phyloP scores from a whole-genome alignment of 2,329 filamentous ascomycete genomes.

The Curvularia sp. region DNA sequence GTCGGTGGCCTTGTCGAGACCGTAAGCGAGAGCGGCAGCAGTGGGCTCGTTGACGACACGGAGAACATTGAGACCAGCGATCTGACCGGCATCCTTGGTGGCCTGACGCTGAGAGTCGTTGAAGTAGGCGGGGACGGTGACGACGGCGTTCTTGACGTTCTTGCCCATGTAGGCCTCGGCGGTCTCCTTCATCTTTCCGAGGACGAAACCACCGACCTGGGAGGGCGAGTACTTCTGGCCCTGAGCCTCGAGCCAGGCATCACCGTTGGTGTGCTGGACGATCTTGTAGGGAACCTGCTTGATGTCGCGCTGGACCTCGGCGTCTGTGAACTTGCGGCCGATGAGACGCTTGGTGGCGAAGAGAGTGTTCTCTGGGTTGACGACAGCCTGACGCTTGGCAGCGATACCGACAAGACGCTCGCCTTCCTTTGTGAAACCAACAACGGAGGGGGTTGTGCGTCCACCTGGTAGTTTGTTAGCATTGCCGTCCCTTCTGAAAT shows the following conservation, averaged over 20 bases:
- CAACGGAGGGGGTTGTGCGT: constrained; percentile 90
- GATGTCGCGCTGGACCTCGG: constrained; percentile 94
- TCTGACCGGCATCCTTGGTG: constrained; percentile 97
- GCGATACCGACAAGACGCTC: constrained; percentile 97
- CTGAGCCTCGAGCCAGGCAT: constrained; percentile 93
- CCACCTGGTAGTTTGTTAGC: constrained; percentile 64
- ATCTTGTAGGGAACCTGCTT: constrained; percentile 99
- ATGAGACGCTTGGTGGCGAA: constrained; percentile 99
- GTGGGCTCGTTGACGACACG: constrained; percentile 99
- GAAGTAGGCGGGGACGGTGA: constrained; percentile 98
- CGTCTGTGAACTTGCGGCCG: constrained; percentile 93
- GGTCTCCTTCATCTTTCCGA: constrained; percentile 99
- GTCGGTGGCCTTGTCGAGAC: constrained; percentile 93
- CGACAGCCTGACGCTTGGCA: constrained; percentile 96
- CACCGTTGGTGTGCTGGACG: constrained; percentile 93
- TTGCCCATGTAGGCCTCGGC: constrained; percentile 92
- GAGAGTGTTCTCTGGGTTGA: constrained; percentile 98
- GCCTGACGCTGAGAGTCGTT: constrained; percentile 98
- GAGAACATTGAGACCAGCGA: constrained; percentile 92
- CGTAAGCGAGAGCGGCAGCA: constrained; percentile 92
- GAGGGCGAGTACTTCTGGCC: constrained; percentile 96
- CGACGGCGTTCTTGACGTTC: constrained; percentile 92
- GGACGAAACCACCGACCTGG: constrained; percentile 95
- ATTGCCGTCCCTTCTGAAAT: constrained; percentile 2
- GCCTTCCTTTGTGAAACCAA: constrained; percentile 93